phyloP scores from a whole-genome alignment of 1,284 basidiomycete species.

The Melampsora americana region DNA sequence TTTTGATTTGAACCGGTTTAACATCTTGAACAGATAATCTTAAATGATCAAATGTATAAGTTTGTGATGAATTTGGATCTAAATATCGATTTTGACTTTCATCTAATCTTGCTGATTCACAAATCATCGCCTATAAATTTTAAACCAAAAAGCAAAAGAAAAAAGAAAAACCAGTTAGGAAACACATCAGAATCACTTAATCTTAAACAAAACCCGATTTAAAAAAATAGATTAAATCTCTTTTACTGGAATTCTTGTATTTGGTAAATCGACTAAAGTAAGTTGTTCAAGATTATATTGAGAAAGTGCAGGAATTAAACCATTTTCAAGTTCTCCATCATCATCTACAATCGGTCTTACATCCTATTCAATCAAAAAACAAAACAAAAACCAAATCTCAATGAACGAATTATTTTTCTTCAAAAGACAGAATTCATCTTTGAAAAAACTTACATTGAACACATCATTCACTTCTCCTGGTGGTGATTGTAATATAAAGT shows the following conservation, averaged over 20 bases:
- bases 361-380: constrained; percentile 60
- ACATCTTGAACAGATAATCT: constrained; percentile 12
- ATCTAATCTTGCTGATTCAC: not conserved
- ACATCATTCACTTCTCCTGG: constrained; percentile 95
- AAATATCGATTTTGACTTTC: not conserved
- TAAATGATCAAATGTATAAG: constrained; percentile 29
- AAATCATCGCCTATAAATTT: constrained; percentile 37
- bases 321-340: constrained; percentile 72
- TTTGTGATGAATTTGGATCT: constrained; percentile 22
- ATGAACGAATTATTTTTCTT: too few species aligned
- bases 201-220: too few species aligned
- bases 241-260: constrained; percentile 63
- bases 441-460: constrained; percentile 61
- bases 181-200: too few species aligned
- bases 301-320: constrained; percentile 69
- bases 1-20: not conserved
- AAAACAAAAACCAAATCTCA: constrained; percentile 38
- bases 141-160: too few species aligned
- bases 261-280: constrained; percentile 64
- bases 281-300: constrained; percentile 83
- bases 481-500: constrained; percentile 79
- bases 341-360: constrained; percentile 80
- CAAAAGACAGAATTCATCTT: too few species aligned
- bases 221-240: too few species aligned
- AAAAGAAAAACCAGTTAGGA: too few species aligned